Base-by-base conservation (phyloP, 148 eudicot genomes). In the Rhododendron williamsianum region DNA sequence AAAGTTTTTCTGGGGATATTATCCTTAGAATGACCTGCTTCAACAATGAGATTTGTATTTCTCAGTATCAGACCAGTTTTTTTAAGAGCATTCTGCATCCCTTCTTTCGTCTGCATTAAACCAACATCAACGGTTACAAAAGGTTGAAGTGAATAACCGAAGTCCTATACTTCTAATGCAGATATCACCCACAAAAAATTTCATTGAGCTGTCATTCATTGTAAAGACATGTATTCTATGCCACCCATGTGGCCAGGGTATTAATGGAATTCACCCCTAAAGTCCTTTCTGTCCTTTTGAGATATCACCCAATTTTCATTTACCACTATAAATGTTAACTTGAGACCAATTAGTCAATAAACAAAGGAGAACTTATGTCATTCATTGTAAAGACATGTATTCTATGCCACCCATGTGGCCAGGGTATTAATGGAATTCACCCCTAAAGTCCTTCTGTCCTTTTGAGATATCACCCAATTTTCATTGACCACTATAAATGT, bases 61-160 rank as follows among this genome's bases (percentile, higher is more conserved):
- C 18, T 63, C 1, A 76, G 9, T 19, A 3, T 0, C 16, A 65
- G 21, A 48, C 79, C 87, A 65, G 85, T 60, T 65, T 30, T 80
- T 80, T 71, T n/a, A 49, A 88, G 83, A 86, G 90, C 90, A 21
- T 60, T 81, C 30, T 33, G 25, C 85, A 79, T 67, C 71, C 84
- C 90, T 86, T 86, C 72, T 69, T 81, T 86, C 9, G 81, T 83
- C 90, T 88, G 90, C 84, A 80, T 45, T 4, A 35, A 41, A 21
- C 80, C 80, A 71, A 58, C 43, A 43, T 45, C 36, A n/a, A 4
- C 49, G 9, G 72, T 81, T 13, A 36, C 82, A 58, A 54, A 30
- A 78, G n/a, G 67, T 45, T 54, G 46, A 27, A 77, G 81, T 45
- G 43, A 35, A 35, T 54, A 41, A 18, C 23, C 0, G 9, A 7